A percentile compares a stretch with the other conserved stretches of the same genome.
phyloP scores from a whole-genome alignment of 2,329 filamentous ascomycete genomes.

The Fusarium sp. region DNA sequence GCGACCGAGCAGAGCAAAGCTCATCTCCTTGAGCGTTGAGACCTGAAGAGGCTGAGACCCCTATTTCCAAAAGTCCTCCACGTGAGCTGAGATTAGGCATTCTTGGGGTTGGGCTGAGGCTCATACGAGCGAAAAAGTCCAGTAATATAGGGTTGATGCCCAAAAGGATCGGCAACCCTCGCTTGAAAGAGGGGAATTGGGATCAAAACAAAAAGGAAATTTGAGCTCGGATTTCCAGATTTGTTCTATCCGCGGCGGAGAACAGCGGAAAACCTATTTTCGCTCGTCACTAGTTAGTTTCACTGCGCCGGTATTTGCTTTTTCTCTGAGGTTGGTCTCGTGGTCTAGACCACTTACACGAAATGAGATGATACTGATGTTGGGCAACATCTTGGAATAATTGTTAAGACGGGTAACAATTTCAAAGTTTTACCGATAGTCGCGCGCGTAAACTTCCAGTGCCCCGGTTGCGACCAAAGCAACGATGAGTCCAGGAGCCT shows the following conservation, averaged over 20 bases:
- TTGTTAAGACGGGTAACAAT: slow-evolving; percentile 37
- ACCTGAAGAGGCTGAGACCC: not conserved
- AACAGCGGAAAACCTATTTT: not conserved
- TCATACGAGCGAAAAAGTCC: not conserved
- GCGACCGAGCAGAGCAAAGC: not conserved
- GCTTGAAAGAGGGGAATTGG: slow-evolving; percentile 3
- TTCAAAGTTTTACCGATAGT: slow-evolving; percentile 27
- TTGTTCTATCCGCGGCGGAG: slow-evolving; percentile 6
- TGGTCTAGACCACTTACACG: slow-evolving; percentile 16
- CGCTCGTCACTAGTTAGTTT: slow-evolving; percentile 28
- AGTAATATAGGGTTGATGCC: slow-evolving; percentile 12
- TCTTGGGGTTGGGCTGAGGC: slow-evolving; percentile 8
- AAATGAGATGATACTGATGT: slow-evolving; percentile 8
- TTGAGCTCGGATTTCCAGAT: slow-evolving; percentile 16
- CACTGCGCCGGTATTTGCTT: slow-evolving; percentile 26
- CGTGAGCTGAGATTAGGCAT: slow-evolving; percentile 22
- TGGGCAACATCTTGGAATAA: slow-evolving; percentile 18
- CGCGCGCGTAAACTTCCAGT: slow-evolving; percentile 30
- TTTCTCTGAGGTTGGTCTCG: slow-evolving; percentile 1
- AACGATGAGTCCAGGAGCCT: not conserved
- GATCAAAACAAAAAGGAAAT: slow-evolving; percentile 12
- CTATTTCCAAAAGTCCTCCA: not conserved
- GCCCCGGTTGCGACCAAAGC: not conserved
- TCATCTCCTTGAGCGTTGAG: not conserved
- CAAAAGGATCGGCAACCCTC: slow-evolving; percentile 32